Conservation (phyloP, 345 rosid species). For the Toxicodendron radicans region DNA sequence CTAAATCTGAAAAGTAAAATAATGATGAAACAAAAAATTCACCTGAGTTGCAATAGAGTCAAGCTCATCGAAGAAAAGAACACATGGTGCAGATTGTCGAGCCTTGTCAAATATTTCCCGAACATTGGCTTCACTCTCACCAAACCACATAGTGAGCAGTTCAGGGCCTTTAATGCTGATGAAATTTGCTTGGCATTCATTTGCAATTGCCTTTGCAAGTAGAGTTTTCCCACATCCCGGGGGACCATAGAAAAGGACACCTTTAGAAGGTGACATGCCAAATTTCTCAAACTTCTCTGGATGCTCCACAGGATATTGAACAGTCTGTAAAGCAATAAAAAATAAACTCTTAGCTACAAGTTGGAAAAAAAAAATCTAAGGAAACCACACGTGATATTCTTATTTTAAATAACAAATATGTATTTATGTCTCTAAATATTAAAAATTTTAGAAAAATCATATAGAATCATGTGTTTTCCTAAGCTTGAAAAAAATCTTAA, state of each 20-base stretch:
- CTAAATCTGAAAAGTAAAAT: neutral
- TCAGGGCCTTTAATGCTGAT: conserved; percentile 74
- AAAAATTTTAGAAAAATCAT: neutral
- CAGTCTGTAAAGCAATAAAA: conserved; percentile 38
- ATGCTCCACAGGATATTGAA: conserved; percentile 83
- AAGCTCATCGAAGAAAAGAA: conserved; percentile 78
- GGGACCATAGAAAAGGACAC: conserved; percentile 74
- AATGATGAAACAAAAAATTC: neutral
- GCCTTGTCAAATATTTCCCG: conserved; percentile 77
- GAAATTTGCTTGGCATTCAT: conserved; percentile 74
- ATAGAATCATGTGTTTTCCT: neutral
- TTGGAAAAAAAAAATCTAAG: neutral
- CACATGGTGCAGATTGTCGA: conserved; percentile 68
- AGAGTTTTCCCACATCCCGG: conserved; percentile 75
- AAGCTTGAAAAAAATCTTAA: neutral
- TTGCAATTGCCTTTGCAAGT: conserved; percentile 68
- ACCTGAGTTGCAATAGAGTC: conserved; percentile 83
- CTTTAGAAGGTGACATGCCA: conserved; percentile 82
- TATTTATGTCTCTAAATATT: too few relatives aligned
- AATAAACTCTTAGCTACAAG: neutral
- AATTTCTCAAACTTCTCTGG: conserved; percentile 78
- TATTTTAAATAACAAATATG: too few relatives aligned
- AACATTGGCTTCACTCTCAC: conserved; percentile 79
- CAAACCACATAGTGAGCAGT: conserved; percentile 79
- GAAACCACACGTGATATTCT: too few relatives aligned